Evolutionary conservation across 257 asterid species (phyloP).

Genomic region (Lycium barbarum): DNA sequence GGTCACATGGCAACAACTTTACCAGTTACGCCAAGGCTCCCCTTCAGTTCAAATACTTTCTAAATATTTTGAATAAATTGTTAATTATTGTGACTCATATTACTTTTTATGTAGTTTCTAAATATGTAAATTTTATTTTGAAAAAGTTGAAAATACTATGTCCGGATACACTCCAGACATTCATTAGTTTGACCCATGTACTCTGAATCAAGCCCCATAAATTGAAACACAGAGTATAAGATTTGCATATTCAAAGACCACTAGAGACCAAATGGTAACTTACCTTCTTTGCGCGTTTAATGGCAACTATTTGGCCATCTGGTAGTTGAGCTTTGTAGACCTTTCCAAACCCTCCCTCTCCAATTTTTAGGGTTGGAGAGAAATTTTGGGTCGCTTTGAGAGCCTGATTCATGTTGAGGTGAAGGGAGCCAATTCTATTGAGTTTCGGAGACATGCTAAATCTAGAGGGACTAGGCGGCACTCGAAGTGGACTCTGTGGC

Average conservation of each 20-base stretch:
- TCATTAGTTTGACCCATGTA: too few relatives aligned
- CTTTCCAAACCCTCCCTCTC: conserved; percentile 95
- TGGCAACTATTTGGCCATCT: conserved; percentile 84
- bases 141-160: too few relatives aligned
- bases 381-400: conserved; percentile 76
- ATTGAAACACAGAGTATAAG: conserved; percentile 13
- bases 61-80: too few relatives aligned
- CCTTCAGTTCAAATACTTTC: too few relatives aligned
- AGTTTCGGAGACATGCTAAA: conserved; percentile 93
- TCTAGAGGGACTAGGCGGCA: conserved; percentile 94
- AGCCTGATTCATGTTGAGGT: conserved; percentile 76
- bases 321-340: conserved; percentile 90
- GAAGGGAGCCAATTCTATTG: conserved; percentile 84
- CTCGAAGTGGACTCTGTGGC: conserved; percentile 76
- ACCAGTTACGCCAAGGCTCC: too few relatives aligned
- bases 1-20: too few relatives aligned
- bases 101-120: too few relatives aligned
- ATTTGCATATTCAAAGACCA: conserved; percentile 7
- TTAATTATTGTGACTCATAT: too few relatives aligned
- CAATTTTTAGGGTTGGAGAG: conserved; percentile 65
- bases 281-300: conserved; percentile 98
- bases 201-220: too few relatives aligned
- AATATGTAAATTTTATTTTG: too few relatives aligned
- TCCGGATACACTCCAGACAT: too few relatives aligned
- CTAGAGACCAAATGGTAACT: not conserved